Evolutionary conservation across 2,329 filamentous ascomycete genomes (phyloP).

Genomic region (Myriosclerotinia scirpicola): DNA sequence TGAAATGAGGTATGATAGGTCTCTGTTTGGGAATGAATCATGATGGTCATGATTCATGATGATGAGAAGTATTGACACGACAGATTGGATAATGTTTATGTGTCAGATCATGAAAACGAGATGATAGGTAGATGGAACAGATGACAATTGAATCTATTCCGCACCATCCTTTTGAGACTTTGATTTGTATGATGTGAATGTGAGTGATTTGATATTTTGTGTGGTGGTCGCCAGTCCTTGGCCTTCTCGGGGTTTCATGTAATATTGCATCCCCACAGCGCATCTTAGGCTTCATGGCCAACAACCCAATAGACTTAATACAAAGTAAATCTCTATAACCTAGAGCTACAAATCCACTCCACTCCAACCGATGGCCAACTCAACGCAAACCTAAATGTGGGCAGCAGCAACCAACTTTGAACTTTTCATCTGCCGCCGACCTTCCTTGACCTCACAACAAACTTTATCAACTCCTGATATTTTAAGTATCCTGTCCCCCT

Average conservation of each 20-base stretch:
- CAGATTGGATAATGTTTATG: slow-evolving; percentile 8
- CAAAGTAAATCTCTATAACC: too few relatives aligned
- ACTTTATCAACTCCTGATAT: not conserved
- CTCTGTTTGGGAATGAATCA: slow-evolving; percentile 7
- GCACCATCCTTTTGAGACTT: not conserved
- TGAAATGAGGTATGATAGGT: slow-evolving; percentile 14
- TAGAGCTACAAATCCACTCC: not conserved
- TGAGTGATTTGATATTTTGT: not conserved
- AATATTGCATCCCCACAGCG: not conserved
- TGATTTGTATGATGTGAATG: not conserved
- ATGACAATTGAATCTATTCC: slow-evolving; percentile 51
- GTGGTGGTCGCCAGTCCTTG: not conserved
- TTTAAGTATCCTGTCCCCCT: not conserved
- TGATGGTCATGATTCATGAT: slow-evolving; percentile 19
- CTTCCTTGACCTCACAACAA: not conserved
- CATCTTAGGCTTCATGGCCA: too few relatives aligned
- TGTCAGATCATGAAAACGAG: slow-evolving; percentile 12
- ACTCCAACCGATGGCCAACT: not conserved
- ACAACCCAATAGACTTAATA: not conserved
- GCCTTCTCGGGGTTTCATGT: not conserved
- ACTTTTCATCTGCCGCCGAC: not conserved
- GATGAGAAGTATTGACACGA: slow-evolving; percentile 10
- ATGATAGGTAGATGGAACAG: slow-evolving; percentile 42
- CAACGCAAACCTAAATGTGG: not conserved
- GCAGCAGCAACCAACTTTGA: not conserved